phyloP scores from a whole-genome alignment of 257 asterid genomes.

The Lycium ferocissimum region DNA sequence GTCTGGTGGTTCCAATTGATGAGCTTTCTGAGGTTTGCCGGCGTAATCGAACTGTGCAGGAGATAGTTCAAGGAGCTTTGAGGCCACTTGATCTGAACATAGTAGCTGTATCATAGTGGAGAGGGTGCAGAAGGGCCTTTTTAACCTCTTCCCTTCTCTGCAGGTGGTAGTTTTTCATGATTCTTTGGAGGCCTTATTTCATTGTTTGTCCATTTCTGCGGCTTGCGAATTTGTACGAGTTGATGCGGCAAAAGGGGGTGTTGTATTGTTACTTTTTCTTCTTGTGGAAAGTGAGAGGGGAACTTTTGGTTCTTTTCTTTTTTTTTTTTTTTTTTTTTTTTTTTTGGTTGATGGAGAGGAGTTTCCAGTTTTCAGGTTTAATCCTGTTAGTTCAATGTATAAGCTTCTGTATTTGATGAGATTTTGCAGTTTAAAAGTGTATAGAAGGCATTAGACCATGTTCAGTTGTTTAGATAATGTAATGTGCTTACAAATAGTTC shows the following conservation, averaged over 20 bases:
- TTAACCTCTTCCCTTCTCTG: conserved; percentile 57
- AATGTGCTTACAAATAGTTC: background rate
- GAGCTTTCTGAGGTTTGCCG: conserved; percentile 93
- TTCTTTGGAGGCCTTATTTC: conserved; percentile 46
- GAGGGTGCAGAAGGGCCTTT: conserved; percentile 64
- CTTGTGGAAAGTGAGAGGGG: conserved; percentile 20
- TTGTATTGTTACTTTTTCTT: conserved; percentile 41
- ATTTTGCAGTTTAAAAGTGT: conserved; percentile 17
- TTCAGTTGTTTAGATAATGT: background rate
- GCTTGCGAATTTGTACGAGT: conserved; percentile 46
- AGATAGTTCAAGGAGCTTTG: conserved; percentile 94
- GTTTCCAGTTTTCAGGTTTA: conserved; percentile 28
- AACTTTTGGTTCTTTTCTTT: background rate
- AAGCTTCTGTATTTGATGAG: conserved; percentile 11
- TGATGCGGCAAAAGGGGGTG: conserved; percentile 45
- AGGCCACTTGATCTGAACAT: conserved; percentile 86
- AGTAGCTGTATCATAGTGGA: conserved; percentile 61
- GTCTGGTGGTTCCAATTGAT: conserved; percentile 75
- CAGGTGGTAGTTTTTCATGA: conserved; percentile 25
- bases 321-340: background rate
- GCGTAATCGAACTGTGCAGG: conserved; percentile 96
- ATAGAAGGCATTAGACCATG: background rate
- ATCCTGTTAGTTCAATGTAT: background rate
- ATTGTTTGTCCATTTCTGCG: conserved; percentile 31
- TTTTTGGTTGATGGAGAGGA: background rate